A percentile compares a stretch with the other conserved stretches of the same genome.
Evolutionary conservation across 2,329 filamentous ascomycete species (phyloP).

Genomic region (Talaromyces verruculosus): DNA sequence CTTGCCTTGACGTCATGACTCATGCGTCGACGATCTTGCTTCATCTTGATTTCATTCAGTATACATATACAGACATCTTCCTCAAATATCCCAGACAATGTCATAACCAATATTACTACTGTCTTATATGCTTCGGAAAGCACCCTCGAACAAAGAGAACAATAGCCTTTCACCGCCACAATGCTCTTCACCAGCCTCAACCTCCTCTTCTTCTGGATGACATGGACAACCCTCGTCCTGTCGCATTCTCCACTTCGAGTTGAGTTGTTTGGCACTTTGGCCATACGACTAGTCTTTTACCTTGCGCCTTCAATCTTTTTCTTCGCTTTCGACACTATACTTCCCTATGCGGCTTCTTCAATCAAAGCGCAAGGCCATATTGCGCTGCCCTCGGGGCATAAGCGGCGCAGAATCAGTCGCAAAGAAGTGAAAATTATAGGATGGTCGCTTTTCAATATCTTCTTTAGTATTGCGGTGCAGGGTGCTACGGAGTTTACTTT

Average conservation of each 20-base stretch:
- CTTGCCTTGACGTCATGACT: conserved; percentile 9
- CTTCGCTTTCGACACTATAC: conserved; percentile 67
- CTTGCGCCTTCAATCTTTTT: conserved; percentile 71
- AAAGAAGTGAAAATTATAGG: conserved; percentile 52
- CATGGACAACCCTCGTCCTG: conserved; percentile 80
- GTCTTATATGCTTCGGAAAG: background rate
- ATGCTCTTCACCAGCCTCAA: conserved; percentile 78
- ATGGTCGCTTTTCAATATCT: conserved; percentile 58
- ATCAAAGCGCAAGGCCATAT: conserved; percentile 66
- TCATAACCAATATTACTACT: background rate
- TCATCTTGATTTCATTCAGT: background rate
- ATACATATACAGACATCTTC: background rate
- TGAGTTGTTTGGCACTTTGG: conserved; percentile 69
- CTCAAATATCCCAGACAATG: background rate
- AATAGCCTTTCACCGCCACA: conserved; percentile 1
- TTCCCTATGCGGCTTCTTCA: conserved; percentile 67
- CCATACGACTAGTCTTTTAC: conserved; percentile 68
- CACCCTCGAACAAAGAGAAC: background rate
- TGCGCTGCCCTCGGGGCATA: conserved; percentile 48
- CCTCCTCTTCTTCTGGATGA: conserved; percentile 84
- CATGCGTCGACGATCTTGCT: conserved; percentile 4
- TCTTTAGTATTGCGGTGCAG: conserved; percentile 55
- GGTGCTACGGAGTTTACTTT: conserved; percentile 55
- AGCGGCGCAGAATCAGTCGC: conserved; percentile 40
- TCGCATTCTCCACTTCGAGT: conserved; percentile 73